These are phyloP conservation scores for Trichothecium sympodiale DNA, from an alignment of 2,329 filamentous ascomycete species.

Conservation along the genomic window DNA sequence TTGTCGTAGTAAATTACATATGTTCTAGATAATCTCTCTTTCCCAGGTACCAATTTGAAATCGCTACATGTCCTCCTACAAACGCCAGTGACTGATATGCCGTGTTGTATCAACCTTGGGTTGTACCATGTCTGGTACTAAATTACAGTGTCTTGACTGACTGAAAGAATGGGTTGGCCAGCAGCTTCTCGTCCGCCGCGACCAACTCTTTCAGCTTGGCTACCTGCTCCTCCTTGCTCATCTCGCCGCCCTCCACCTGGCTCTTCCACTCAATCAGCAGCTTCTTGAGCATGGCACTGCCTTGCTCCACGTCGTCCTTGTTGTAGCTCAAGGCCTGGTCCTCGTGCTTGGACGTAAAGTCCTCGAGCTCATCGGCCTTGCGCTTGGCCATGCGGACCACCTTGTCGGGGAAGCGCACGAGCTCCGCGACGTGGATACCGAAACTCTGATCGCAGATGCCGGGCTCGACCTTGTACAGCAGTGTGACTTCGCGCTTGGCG, in stretches of 20 bases:
- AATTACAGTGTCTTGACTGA: slow-evolving; percentile 45
- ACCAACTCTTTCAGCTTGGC: slow-evolving; percentile 71
- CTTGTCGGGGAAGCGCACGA: slow-evolving; percentile 92
- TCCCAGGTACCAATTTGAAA: neutral
- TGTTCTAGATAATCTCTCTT: neutral
- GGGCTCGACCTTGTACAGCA: slow-evolving; percentile 92
- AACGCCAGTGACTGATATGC: neutral
- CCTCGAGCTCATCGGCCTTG: slow-evolving; percentile 95
- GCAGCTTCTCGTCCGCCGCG: slow-evolving; percentile 53
- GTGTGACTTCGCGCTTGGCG: slow-evolving; percentile 72
- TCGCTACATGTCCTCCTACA: neutral
- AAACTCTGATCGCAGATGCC: slow-evolving; percentile 97
- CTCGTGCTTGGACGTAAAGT: slow-evolving; percentile 76
- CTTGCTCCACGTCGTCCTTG: slow-evolving; percentile 81
- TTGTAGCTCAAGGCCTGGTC: slow-evolving; percentile 50
- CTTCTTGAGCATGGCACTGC: slow-evolving; percentile 73
- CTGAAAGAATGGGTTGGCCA: slow-evolving; percentile 61
- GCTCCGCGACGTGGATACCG: slow-evolving; percentile 94
- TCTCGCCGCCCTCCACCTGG: slow-evolving; percentile 47
- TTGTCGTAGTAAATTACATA: neutral
- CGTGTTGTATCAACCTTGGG: neutral
- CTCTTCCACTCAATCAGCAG: slow-evolving; percentile 79
- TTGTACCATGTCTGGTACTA: too few relatives aligned
- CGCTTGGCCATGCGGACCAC: slow-evolving; percentile 98
- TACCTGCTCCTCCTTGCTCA: slow-evolving; percentile 69